Evolutionary conservation across 2,329 filamentous ascomycete genomes (phyloP).

Genomic region (Phaeophleospora eucalypticola): DNA sequence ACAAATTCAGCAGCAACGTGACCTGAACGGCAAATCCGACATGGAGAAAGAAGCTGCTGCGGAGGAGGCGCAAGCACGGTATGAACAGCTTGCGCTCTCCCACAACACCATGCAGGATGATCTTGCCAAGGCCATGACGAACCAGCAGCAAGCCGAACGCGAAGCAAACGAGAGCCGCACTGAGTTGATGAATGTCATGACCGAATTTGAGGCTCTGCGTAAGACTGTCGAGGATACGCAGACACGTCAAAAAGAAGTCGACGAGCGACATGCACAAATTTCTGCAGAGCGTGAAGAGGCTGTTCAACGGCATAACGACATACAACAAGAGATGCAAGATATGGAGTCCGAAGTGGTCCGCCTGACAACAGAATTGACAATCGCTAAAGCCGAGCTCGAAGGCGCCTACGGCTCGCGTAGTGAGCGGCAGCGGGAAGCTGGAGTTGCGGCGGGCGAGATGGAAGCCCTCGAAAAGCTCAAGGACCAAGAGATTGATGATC

Average conservation of each 20-base stretch:
- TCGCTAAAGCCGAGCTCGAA: slow-evolving; percentile 85
- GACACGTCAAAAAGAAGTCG: slow-evolving; percentile 33
- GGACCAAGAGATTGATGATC: slow-evolving; percentile 43
- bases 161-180: slow-evolving; percentile 28
- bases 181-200: slow-evolving; percentile 42
- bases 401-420: slow-evolving; percentile 82
- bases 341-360: slow-evolving; percentile 62
- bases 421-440: slow-evolving; percentile 63
- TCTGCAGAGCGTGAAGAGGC: slow-evolving; percentile 14
- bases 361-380: slow-evolving; percentile 75
- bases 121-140: slow-evolving; percentile 27
- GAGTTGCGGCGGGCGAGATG: slow-evolving; percentile 53
- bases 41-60: slow-evolving; percentile 43
- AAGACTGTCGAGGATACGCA: slow-evolving; percentile 28
- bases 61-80: slow-evolving; percentile 27
- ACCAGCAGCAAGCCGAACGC: slow-evolving; percentile 26
- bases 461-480: slow-evolving; percentile 42
- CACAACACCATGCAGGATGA: slow-evolving; percentile 30
- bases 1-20: slow-evolving; percentile 92
- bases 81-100: slow-evolving; percentile 24
- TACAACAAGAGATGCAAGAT: slow-evolving; percentile 31
- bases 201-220: slow-evolving; percentile 31
- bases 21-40: slow-evolving; percentile 85
- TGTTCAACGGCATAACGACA: slow-evolving; percentile 24
- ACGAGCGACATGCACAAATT: slow-evolving; percentile 32